Percentiles rank a stretch among this genome's conserved stretches.
Conservation (phyloP, 208 protist species). For the Strigomonas oncopelti region DNA sequence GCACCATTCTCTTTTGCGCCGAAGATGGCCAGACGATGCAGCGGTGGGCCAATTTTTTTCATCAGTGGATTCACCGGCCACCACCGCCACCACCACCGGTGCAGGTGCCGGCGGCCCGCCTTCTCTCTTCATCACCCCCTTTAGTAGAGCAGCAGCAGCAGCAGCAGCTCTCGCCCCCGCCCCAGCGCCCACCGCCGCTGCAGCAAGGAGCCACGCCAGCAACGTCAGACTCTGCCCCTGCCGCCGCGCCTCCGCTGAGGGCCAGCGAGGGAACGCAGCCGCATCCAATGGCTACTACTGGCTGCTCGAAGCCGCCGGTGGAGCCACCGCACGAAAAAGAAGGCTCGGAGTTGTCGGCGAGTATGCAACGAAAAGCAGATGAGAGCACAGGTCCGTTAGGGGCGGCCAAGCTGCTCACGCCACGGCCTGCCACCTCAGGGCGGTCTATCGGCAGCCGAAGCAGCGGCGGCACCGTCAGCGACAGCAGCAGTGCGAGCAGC, state of each 20-base stretch:
- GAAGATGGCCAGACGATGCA: constrained; percentile 28
- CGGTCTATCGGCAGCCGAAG: neutral
- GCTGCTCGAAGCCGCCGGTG: neutral
- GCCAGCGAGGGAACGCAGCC: neutral
- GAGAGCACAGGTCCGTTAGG: neutral
- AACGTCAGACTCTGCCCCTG: neutral
- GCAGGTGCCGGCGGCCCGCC: too few relatives aligned
- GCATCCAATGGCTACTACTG: neutral
- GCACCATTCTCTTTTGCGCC: constrained; percentile 43
- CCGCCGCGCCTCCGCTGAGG: neutral
- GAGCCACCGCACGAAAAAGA: neutral
- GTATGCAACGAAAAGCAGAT: neutral
- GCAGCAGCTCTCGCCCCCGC: too few relatives aligned
- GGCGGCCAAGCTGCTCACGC: neutral
- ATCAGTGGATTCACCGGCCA: neutral
- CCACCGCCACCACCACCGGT: too few relatives aligned
- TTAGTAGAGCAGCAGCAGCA: too few relatives aligned
- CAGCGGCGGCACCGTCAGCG: neutral
- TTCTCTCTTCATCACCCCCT: too few relatives aligned
- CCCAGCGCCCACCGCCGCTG: too few relatives aligned
- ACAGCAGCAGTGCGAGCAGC: neutral
- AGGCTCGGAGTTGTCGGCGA: neutral
- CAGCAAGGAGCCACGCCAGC: neutral
- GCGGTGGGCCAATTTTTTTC: constrained; percentile 40
- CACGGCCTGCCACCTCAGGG: neutral